These are phyloP conservation scores for Xylaria cubensis DNA, from an alignment of 495 filamentous ascomycete species.

Conservation along the genomic window DNA sequence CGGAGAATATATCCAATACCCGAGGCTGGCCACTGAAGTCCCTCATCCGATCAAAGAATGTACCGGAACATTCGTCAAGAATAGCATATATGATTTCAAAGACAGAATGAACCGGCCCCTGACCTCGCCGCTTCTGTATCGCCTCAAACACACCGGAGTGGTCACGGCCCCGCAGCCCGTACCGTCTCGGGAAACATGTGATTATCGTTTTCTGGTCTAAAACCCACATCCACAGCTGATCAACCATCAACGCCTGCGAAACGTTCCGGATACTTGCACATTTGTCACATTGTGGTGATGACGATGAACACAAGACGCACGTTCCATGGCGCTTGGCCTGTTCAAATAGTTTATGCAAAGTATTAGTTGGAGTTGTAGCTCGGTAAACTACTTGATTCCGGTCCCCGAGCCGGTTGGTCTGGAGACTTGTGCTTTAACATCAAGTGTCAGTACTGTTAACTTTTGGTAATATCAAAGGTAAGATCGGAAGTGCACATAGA, in stretches of 20 bases:
- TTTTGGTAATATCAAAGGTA: background rate
- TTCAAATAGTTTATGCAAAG: constrained; percentile 31
- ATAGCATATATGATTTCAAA: constrained; percentile 69
- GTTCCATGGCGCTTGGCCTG: background rate
- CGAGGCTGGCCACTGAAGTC: constrained; percentile 5
- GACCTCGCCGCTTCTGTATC: constrained; percentile 52
- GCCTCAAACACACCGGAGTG: constrained; percentile 67
- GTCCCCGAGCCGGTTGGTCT: constrained; percentile 64
- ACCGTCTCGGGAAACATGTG: constrained; percentile 68
- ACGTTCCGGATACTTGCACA: constrained; percentile 46
- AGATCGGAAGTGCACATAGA: background rate
- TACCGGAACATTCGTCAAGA: constrained; percentile 65
- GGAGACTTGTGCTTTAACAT: constrained; percentile 53
- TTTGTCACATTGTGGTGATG: background rate
- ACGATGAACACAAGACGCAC: background rate
- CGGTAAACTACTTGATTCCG: constrained; percentile 72
- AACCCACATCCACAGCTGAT: constrained; percentile 73
- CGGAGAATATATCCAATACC: constrained; percentile 11
- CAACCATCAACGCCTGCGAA: constrained; percentile 71
- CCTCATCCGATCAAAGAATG: constrained; percentile 66
- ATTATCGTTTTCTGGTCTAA: constrained; percentile 65
- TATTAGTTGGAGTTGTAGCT: constrained; percentile 34
- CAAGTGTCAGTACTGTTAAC: background rate
- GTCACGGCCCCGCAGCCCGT: constrained; percentile 68
- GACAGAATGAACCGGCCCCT: constrained; percentile 64